Percentiles rank a stretch among this genome's conserved stretches.
These are phyloP conservation scores for Fusarium nisikadoi DNA, from an alignment of 2,329 filamentous ascomycete species.

Conservation along the genomic window DNA sequence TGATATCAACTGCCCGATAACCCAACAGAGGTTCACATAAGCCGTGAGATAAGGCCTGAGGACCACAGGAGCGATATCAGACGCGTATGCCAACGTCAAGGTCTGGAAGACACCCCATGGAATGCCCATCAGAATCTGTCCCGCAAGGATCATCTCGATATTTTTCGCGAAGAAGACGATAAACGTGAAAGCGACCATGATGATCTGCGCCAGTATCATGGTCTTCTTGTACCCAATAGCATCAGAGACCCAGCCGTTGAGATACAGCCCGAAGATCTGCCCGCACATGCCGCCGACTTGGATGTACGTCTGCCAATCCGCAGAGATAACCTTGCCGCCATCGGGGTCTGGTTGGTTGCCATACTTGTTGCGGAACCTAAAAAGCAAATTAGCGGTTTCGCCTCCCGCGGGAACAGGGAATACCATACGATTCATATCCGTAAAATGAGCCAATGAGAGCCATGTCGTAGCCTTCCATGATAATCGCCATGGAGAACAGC, in stretches of 20 bases:
- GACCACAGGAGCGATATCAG: slow-evolving; percentile 72
- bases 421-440: slow-evolving; percentile 48
- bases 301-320: slow-evolving; percentile 49
- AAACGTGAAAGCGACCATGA: slow-evolving; percentile 64
- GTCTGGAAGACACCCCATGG: slow-evolving; percentile 65
- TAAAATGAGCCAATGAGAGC: slow-evolving; percentile 55
- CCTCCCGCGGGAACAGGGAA: no score
- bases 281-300: slow-evolving; percentile 59
- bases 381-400: neutral
- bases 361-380: slow-evolving; percentile 60
- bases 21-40: slow-evolving; percentile 62
- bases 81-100: slow-evolving; percentile 70
- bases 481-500: slow-evolving; percentile 54
- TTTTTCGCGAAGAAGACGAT: slow-evolving; percentile 69
- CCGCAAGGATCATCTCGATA: slow-evolving; percentile 63
- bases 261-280: slow-evolving; percentile 70
- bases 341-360: slow-evolving; percentile 46
- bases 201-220: slow-evolving; percentile 63
- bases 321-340: slow-evolving; percentile 36
- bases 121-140: slow-evolving; percentile 67
- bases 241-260: slow-evolving; percentile 72
- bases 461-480: slow-evolving; percentile 56
- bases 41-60: slow-evolving; percentile 60
- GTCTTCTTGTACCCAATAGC: slow-evolving; percentile 69
- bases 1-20: slow-evolving; percentile 59